These are phyloP conservation scores for Avena atlantica DNA, from an alignment of 176 grass and related monocot species.

Conservation along the genomic window DNA sequence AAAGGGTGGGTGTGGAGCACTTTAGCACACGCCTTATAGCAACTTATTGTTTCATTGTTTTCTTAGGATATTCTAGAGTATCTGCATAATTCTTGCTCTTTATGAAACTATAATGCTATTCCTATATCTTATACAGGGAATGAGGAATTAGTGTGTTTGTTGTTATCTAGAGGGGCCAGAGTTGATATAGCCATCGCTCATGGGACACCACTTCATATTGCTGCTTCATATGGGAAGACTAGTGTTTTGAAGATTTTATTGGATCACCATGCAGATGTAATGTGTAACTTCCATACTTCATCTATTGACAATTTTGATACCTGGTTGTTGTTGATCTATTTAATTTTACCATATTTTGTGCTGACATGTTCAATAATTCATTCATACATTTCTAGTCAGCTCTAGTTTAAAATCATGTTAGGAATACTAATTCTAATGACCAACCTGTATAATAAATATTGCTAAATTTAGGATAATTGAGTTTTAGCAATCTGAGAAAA, in stretches of 20 bases:
- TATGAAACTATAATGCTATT: not conserved
- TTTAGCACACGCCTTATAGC: not conserved
- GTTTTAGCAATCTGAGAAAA: not conserved
- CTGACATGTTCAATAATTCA: not conserved
- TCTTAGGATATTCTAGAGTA: not conserved
- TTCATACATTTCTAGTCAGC: not conserved
- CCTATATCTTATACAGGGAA: constrained; percentile 23
- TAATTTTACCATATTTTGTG: constrained; percentile 8
- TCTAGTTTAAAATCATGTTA: constrained; percentile 6
- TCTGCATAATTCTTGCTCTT: not conserved
- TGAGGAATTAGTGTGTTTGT: constrained; percentile 18
- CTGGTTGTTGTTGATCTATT: not conserved
- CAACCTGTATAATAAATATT: not conserved
- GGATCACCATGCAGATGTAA: constrained; percentile 51
- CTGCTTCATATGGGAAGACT: constrained; percentile 39
- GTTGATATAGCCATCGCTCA: constrained; percentile 38
- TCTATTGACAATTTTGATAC: not conserved
- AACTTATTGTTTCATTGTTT: not conserved
- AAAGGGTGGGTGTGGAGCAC: constrained; percentile 8
- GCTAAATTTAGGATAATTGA: not conserved
- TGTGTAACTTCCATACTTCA: constrained; percentile 1
- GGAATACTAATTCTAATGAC: constrained; percentile 8
- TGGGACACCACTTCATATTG: constrained; percentile 49
- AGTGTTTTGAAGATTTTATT: constrained; percentile 49
- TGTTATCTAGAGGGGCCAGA: constrained; percentile 52